phyloP scores from a whole-genome alignment of 2,329 filamentous ascomycete genomes.

The Curvularia eragrostidis region DNA sequence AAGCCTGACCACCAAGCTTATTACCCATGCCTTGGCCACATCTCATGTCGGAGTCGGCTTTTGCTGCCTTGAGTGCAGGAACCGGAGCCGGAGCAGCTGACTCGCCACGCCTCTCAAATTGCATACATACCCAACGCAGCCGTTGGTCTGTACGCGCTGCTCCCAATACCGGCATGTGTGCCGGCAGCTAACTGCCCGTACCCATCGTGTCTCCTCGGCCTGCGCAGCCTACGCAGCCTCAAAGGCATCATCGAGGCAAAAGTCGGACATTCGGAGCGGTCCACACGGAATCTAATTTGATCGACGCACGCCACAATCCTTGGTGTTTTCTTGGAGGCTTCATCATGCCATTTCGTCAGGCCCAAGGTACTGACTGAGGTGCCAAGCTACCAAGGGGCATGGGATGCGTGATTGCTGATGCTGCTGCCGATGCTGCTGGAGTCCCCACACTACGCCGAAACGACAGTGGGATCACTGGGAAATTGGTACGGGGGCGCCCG shows the following conservation, averaged over 20 bases:
- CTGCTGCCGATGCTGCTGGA: not conserved
- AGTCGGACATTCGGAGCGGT: not conserved
- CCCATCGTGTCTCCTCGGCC: not conserved
- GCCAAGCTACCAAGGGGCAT: not conserved
- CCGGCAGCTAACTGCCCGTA: not conserved
- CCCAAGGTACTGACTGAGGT: not conserved
- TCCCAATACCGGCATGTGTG: not conserved
- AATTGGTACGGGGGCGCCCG: not conserved
- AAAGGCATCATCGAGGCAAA: not conserved
- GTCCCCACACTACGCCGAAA: not conserved
- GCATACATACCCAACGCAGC: not conserved
- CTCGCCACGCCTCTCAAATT: not conserved
- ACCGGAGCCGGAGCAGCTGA: constrained; percentile 9
- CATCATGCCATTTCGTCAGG: not conserved
- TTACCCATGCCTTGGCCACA: constrained; percentile 9
- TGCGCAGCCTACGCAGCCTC: not conserved
- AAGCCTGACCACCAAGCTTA: constrained; percentile 10
- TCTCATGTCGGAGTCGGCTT: not conserved
- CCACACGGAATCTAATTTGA: constrained; percentile 9
- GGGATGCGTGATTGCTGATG: not conserved
- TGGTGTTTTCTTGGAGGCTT: not conserved
- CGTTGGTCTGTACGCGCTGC: not conserved
- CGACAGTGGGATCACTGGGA: not conserved
- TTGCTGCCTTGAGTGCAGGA: not conserved
- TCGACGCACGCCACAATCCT: constrained; percentile 12